phyloP scores from a whole-genome alignment of 495 filamentous ascomycete species.

The Venustampulla echinocandica region DNA sequence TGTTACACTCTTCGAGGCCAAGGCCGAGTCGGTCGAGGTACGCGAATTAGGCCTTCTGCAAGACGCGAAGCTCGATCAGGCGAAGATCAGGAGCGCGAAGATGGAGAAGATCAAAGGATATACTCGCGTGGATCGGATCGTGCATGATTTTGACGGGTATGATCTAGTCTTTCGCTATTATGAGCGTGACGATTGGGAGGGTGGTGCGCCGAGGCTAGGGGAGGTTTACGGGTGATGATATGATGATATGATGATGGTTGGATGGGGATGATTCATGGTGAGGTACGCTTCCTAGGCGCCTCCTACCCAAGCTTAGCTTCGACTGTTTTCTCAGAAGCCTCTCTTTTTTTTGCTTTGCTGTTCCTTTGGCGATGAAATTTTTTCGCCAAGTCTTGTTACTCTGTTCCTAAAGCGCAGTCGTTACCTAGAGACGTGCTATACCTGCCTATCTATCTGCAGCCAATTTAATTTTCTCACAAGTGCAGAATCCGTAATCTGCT shows the following conservation, averaged over 20 bases:
- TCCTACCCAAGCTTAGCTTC: too few relatives aligned
- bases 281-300: too few relatives aligned
- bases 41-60: conserved; percentile 24
- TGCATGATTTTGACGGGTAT: conserved; percentile 96
- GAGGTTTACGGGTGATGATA: conserved; percentile 15
- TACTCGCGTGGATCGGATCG: conserved; percentile 83
- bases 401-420: neutral
- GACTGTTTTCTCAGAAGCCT: neutral
- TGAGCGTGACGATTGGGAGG: conserved; percentile 78
- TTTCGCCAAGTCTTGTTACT: neutral
- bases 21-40: conserved; percentile 41
- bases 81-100: conserved; percentile 45
- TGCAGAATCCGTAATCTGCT: too few relatives aligned
- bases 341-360: conserved; percentile 1
- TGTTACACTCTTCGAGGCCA: conserved; percentile 93
- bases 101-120: conserved; percentile 87
- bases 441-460: too few relatives aligned
- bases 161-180: conserved; percentile 96
- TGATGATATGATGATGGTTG: neutral
- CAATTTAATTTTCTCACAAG: too few relatives aligned
- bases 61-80: conserved; percentile 33
- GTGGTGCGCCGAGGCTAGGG: conserved; percentile 21
- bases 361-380: neutral
- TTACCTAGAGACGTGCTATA: neutral
- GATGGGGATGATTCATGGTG: neutral